Base-by-base conservation (phyloP, 2,329 filamentous ascomycete species). In the Simplicillium sp. region DNA sequence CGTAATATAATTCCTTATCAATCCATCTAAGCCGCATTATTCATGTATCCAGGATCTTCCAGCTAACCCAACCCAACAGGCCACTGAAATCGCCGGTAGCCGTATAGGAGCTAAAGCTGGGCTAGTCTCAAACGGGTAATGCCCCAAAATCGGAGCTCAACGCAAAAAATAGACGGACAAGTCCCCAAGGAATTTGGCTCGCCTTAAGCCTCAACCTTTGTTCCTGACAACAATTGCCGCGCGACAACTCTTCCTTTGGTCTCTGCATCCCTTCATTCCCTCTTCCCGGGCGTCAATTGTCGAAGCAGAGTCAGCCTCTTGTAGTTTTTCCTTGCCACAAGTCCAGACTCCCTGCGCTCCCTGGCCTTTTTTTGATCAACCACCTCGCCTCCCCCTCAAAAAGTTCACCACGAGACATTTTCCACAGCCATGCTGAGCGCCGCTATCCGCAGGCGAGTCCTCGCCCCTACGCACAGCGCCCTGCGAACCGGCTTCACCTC, bases 401-500 rank as follows among this genome's bases (percentile, higher is more conserved):
- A 18, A 39, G 28, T n/a, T 41, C 34, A 34, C 37, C 33, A 39
- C 36, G 43, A 44, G 43, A 40, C 43, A 44, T 44, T 44, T 44
- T 44, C 20, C 42, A 41, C 43, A 38, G 8, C 37, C 41, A 82
- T 82, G 77, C 72, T 81, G 65, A 71, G 73, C 61, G 74, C 75
- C 53, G 73, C 75, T 52, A 67, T 81, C 55, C 70, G 77, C 67
- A 75, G 77, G 73, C 75, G 75, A 58, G 68, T 67, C 58, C 68
- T 81, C 58, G 66, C 60, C 50, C 62, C 62, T 50, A 64, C 72
- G 51, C 66, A 70, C 49, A 62, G 65, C 52, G 60, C 69, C 54
- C 62, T 74, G 56, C 67, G 72, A 57, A 65, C 64, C 49, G 68
- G 68, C 52, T 65, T 72, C 53, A 59, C 68, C 41, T 69, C 70